Evolutionary conservation across 2,329 filamentous ascomycete genomes (phyloP).

Genomic region (Lasiodiplodia sp.): DNA sequence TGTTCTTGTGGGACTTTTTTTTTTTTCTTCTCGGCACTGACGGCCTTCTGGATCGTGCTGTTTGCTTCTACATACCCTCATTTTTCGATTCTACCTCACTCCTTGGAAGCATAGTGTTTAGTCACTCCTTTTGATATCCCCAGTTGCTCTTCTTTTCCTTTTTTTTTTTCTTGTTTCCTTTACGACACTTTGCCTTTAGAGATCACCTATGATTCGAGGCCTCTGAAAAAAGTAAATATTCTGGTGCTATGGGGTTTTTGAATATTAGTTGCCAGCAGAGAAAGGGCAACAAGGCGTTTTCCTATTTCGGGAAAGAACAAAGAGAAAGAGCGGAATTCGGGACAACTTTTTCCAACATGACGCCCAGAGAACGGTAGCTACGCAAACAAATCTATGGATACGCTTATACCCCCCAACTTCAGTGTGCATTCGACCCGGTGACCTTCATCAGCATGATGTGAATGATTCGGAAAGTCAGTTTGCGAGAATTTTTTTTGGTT

Average conservation of each 20-base stretch:
- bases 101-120: conserved; percentile 16
- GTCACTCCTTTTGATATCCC: conserved; percentile 22
- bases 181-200: conserved; percentile 12
- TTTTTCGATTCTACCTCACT: conserved; percentile 26
- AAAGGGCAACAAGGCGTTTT: conserved; percentile 14
- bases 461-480: background rate
- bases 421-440: background rate
- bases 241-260: conserved; percentile 17
- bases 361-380: conserved; percentile 27
- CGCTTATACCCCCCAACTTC: conserved; percentile 11
- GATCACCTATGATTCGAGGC: conserved; percentile 13
- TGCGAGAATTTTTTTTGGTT: background rate
- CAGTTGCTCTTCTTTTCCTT: conserved; percentile 5
- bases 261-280: conserved; percentile 2
- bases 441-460: background rate
- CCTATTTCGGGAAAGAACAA: conserved; percentile 9
- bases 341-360: conserved; percentile 22
- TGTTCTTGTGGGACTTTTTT: conserved; percentile 5
- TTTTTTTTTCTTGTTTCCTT: conserved; percentile 4
- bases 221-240: conserved; percentile 1
- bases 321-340: conserved; percentile 20
- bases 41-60: conserved; percentile 14
- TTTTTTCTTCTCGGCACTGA: conserved; percentile 4
- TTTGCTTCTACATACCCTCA: conserved; percentile 23
- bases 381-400: conserved; percentile 27